A percentile compares a stretch with the other conserved stretches of the same genome.
Evolutionary conservation across 2,329 filamentous ascomycete genomes (phyloP).

Genomic region (Hortaea sp.): DNA sequence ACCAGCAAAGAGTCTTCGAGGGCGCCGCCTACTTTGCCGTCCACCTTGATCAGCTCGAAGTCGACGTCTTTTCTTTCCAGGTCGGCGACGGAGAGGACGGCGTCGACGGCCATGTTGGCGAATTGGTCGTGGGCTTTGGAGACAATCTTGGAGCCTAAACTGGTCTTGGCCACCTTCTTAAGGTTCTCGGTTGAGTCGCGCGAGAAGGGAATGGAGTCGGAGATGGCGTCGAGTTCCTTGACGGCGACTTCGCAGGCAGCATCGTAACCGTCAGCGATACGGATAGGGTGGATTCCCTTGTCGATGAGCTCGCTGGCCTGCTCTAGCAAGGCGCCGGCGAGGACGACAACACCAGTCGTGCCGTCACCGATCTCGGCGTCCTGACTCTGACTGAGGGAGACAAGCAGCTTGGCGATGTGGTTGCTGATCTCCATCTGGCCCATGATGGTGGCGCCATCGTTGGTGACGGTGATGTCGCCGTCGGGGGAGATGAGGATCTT

Average conservation of each 20-base stretch:
- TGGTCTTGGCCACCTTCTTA: conserved; percentile 89
- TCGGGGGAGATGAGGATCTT: conserved; percentile 99
- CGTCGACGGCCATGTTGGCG: conserved; percentile 92
- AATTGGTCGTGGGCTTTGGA: conserved; percentile 99
- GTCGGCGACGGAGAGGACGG: conserved; percentile 91
- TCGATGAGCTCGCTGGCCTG: conserved; percentile 97
- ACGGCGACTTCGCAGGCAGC: conserved; percentile 95
- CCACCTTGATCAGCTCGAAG: conserved; percentile 98
- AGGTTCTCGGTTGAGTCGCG: conserved; percentile 74
- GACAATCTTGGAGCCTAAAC: conserved; percentile 96
- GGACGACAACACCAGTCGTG: conserved; percentile 92
- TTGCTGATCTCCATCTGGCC: conserved; percentile 97
- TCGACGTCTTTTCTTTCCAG: conserved; percentile 94
- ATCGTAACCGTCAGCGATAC: conserved; percentile 97
- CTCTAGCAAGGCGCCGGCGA: conserved; percentile 88
- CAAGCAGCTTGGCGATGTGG: conserved; percentile 92
- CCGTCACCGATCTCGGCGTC: conserved; percentile 98
- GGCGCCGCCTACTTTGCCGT: conserved; percentile 91
- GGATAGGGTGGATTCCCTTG: conserved; percentile 98
- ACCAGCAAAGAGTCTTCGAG: conserved; percentile 91
- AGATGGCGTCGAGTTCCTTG: conserved; percentile 82
- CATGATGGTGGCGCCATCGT: conserved; percentile 95
- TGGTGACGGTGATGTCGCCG: conserved; percentile 97
- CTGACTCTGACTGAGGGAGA: conserved; percentile 95
- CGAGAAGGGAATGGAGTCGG: conserved; percentile 80